phyloP scores from a whole-genome alignment of 306 rosid genomes.

The Coriaria nepalensis region DNA sequence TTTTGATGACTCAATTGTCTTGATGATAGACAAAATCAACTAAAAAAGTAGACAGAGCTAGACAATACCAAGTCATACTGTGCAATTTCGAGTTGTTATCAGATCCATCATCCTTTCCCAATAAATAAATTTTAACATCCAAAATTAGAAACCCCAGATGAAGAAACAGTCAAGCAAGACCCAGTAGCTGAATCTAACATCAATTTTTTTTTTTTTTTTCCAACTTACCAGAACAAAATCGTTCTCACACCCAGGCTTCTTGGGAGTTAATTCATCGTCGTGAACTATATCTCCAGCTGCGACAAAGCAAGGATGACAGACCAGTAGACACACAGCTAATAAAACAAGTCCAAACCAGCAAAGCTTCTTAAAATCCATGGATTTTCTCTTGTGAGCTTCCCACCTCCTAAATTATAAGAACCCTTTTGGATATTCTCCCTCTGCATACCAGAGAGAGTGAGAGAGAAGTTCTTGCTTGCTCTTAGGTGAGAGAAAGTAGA shows the following conservation, averaged over 20 bases:
- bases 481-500: not conserved
- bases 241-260: conserved; percentile 84
- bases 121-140: too few species aligned
- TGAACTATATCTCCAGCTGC: conserved; percentile 68
- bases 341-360: conserved; percentile 14
- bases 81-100: not conserved
- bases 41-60: too few species aligned
- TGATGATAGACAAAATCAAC: too few species aligned
- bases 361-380: conserved; percentile 44
- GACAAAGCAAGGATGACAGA: conserved; percentile 22
- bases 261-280: conserved; percentile 64
- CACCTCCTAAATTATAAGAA: conserved; percentile 17
- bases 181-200: conserved; percentile 12
- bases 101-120: not conserved
- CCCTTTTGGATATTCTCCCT: conserved; percentile 21
- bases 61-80: too few species aligned
- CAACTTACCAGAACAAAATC: conserved; percentile 64
- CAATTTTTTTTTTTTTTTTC: too few species aligned
- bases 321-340: conserved; percentile 24
- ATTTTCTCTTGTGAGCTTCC: conserved; percentile 1
- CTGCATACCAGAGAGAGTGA: conserved; percentile 26
- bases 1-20: too few species aligned
- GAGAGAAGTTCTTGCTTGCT: not conserved
- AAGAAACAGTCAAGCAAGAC: conserved; percentile 14
- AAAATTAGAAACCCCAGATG: not conserved